phyloP scores from a whole-genome alignment of 805 yeast species.

The Ogataea methylovora region DNA sequence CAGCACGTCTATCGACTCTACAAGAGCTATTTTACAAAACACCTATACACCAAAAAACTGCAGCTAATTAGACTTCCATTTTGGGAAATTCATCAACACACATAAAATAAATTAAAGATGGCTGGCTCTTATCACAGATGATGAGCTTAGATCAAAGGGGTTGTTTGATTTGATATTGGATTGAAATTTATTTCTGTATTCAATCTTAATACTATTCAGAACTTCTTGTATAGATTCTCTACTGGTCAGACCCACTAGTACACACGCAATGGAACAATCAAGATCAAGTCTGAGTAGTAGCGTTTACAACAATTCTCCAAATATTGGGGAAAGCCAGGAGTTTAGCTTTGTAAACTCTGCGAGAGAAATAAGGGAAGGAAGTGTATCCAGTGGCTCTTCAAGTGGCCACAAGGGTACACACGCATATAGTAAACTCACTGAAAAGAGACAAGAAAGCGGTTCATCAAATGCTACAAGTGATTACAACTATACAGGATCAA shows the following conservation, averaged over 20 bases:
- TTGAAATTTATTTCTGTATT: too few species aligned
- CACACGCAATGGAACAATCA: not conserved
- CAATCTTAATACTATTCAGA: too few species aligned
- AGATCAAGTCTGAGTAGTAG: not conserved
- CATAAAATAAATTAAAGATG: not conserved
- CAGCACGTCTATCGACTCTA: too few species aligned
- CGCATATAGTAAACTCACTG: not conserved
- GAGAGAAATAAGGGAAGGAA: not conserved
- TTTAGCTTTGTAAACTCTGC: slow-evolving; percentile 1
- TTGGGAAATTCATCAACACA: not conserved
- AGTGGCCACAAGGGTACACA: not conserved
- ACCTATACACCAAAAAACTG: not conserved
- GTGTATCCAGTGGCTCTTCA: not conserved
- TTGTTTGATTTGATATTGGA: not conserved
- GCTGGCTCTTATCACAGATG: not conserved
- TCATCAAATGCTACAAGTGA: too few species aligned
- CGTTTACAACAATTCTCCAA: not conserved
- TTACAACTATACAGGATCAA: too few species aligned
- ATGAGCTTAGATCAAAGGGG: not conserved
- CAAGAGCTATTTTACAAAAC: too few species aligned
- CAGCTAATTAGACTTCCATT: not conserved
- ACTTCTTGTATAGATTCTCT: not conserved
- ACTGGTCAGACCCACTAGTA: not conserved
- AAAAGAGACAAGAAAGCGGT: too few species aligned
- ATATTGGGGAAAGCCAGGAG: not conserved